Base-by-base conservation (phyloP, 2,329 filamentous ascomycete species). In the Neurospora sp. region DNA sequence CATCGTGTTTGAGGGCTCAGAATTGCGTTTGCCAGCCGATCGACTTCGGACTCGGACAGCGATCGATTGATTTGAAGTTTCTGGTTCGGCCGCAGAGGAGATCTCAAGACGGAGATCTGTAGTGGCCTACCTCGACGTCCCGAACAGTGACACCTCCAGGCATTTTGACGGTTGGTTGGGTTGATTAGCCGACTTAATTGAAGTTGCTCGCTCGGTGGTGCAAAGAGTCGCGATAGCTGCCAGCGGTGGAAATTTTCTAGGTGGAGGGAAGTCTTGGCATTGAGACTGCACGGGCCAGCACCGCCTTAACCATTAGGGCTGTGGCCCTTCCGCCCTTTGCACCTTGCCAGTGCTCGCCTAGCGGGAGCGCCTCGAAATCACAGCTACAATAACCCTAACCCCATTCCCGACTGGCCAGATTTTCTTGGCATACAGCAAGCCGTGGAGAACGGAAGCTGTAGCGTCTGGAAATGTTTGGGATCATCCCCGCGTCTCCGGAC, bases 81-180 rank as follows among this genome's bases (percentile, higher is more conserved):
- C 70, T 40, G 70, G 74, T 71, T 72, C 72, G 72, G 75, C 74
- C 71, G 75, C 73, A 77, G 73, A 73, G 71, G 74, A 71, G 74
- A 62, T 62, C 69, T 79, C 72, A 78, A 70, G 74, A 73, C 73
- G 74, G 71, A 75, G 72, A 72, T 71, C 70, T 76, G 74, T 75
- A 71, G 77, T 76, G 78, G 88, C 88, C 84, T 89, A 92, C 90
- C 88, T 92, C 90, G 82, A 94, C 91, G 86, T 94, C 92, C 85
- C 91, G 91, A 84, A 95, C 92, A 79, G 86, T 88, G 82, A 92
- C 87, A 83, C 91, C 92, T 83, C 90, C 88, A 81, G 85, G 84
- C 92, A 94, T 94, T 82, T 86, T 93, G 85, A 85, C 75, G 76
- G 72, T 71, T 70, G 69, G 72, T 70, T 69, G 69, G 70, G 71